phyloP scores from a whole-genome alignment of 2,329 filamentous ascomycete species.

The Tolypocladium album region DNA sequence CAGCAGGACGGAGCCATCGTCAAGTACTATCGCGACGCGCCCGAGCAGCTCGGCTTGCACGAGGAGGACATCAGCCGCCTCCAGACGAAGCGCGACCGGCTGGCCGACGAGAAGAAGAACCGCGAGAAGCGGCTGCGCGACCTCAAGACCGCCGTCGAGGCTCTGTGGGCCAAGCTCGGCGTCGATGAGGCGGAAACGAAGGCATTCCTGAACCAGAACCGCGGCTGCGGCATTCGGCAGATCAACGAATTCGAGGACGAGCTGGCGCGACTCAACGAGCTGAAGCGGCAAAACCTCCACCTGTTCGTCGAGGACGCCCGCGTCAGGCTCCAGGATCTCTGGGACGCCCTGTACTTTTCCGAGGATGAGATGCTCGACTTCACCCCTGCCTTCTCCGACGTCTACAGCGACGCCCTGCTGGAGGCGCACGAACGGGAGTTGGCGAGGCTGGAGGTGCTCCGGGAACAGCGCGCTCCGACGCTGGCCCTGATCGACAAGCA shows the following conservation, averaged over 20 bases:
- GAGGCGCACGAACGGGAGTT: constrained; percentile 95
- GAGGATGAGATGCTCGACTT: constrained; percentile 99
- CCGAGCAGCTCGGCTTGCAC: constrained; percentile 88
- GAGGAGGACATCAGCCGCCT: constrained; percentile 72
- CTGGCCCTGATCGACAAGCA: constrained; percentile 77
- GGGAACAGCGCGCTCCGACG: constrained; percentile 78
- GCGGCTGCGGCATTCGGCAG: constrained; percentile 79
- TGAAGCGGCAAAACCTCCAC: constrained; percentile 91
- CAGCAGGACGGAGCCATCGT: constrained; percentile 85
- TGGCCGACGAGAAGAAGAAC: constrained; percentile 78
- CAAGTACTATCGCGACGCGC: constrained; percentile 78
- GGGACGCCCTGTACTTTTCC: constrained; percentile 88
- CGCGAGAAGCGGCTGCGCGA: constrained; percentile 71
- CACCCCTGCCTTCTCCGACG: constrained; percentile 91
- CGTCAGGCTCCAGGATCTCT: constrained; percentile 83
- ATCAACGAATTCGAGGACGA: constrained; percentile 97
- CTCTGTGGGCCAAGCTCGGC: constrained; percentile 78
- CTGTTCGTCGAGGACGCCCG: constrained; percentile 93
- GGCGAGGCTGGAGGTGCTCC: constrained; percentile 64
- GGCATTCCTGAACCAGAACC: constrained; percentile 74
- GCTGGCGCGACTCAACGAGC: constrained; percentile 71
- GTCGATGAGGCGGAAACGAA: constrained; percentile 76
- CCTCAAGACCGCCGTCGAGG: constrained; percentile 67
- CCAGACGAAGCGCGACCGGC: constrained; percentile 64
- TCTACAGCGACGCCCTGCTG: constrained; percentile 89